These are phyloP conservation scores for Solanum virginianum DNA, from an alignment of 257 asterid genomes.

Conservation along the genomic window DNA sequence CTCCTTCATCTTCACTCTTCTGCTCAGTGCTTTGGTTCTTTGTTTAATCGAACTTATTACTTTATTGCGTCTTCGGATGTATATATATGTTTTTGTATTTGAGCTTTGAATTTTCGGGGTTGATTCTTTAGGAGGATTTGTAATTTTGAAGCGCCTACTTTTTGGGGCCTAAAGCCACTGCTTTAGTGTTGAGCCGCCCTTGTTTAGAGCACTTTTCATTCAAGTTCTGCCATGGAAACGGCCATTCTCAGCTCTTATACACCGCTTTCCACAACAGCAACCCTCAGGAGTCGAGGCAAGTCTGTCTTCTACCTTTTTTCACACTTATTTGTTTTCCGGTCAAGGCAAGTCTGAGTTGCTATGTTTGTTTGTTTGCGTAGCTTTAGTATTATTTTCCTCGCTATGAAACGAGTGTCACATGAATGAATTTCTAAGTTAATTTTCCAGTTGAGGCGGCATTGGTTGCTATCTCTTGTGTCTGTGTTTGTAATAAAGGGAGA, in stretches of 20 bases:
- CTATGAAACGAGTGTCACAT: not conserved
- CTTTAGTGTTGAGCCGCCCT: no score
- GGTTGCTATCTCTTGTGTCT: not conserved
- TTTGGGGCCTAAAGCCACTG: no score
- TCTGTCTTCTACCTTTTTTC: not conserved
- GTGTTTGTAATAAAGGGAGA: not conserved
- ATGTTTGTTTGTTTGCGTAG: not conserved
- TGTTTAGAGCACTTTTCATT: not conserved
- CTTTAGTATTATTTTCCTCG: not conserved
- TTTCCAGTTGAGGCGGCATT: not conserved
- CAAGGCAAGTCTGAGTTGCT: no score
- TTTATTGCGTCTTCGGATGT: no score
- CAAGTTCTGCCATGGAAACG: conserved; percentile 42
- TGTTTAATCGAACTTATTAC: no score
- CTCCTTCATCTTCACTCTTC: no score
- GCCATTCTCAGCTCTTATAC: conserved; percentile 31
- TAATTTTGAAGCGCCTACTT: no score
- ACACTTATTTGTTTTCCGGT: not conserved
- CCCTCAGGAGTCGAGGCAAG: conserved; percentile 14
- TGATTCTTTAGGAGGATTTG: no score
- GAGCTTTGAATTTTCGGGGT: no score
- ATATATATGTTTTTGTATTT: no score
- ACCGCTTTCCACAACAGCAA: conserved; percentile 5
- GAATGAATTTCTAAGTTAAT: not conserved
- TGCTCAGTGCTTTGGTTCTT: no score